Evolutionary conservation across 345 rosid species (phyloP).

Genomic region (Physaria fendleri): DNA sequence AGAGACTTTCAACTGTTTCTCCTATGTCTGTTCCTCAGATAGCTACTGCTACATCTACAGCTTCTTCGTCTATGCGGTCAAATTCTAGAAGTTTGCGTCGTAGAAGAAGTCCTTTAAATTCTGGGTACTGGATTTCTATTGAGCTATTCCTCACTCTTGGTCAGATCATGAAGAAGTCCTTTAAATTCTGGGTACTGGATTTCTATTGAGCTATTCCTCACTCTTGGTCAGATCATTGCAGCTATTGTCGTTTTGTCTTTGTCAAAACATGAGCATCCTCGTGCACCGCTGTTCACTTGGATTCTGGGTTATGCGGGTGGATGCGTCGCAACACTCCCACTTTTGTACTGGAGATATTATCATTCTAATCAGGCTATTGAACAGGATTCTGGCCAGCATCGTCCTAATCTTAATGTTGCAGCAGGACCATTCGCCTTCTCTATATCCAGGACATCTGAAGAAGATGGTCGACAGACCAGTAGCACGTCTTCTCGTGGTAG

Average conservation of each 20-base stretch:
- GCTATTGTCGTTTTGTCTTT: constrained; percentile 66
- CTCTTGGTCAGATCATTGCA: constrained; percentile 83
- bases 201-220: constrained; percentile 70
- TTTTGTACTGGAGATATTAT: constrained; percentile 82
- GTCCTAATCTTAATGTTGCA: constrained; percentile 61
- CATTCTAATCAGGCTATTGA: constrained; percentile 61
- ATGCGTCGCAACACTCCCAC: constrained; percentile 81
- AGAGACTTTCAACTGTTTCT: constrained; percentile 39
- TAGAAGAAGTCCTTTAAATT: constrained; percentile 85
- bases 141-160: constrained; percentile 75
- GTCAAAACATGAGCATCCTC: constrained; percentile 77
- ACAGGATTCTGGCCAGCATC: constrained; percentile 62
- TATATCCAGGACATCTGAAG: constrained; percentile 60
- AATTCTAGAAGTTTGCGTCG: constrained; percentile 57
- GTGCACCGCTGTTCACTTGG: constrained; percentile 73
- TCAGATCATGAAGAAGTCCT: too few relatives aligned
- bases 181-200: too few relatives aligned
- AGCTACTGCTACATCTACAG: constrained; percentile 27
- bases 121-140: constrained; percentile 89
- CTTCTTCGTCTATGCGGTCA: constrained; percentile 40
- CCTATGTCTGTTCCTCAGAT: constrained; percentile 38
- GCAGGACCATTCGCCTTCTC: constrained; percentile 76
- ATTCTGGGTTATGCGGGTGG: constrained; percentile 89
- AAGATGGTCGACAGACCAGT: constrained; percentile 46
- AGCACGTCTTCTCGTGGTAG: constrained; percentile 47